Conservation (phyloP, 768 basidiomycete species). For the Leucosporidium creatinivorum region DNA sequence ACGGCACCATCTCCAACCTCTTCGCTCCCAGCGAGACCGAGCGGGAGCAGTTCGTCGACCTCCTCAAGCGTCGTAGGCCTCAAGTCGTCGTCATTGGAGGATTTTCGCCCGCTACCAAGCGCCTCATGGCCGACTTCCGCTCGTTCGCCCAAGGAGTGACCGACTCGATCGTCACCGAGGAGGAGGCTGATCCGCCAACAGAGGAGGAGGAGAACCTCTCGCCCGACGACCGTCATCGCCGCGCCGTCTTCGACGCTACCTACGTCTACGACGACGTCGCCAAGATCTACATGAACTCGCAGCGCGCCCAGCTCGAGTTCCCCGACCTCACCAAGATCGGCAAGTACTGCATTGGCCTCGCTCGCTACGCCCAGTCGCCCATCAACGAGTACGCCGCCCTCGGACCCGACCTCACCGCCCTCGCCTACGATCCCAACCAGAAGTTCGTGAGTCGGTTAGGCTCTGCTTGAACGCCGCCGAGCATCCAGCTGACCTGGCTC, state of each 20-base stretch:
- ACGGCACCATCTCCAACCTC: slow-evolving; percentile 80
- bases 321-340: slow-evolving; percentile 65
- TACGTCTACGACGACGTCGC: slow-evolving; percentile 88
- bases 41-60: slow-evolving; percentile 59
- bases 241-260: slow-evolving; percentile 56
- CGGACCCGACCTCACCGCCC: slow-evolving; percentile 71
- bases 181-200: slow-evolving; percentile 10
- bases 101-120: slow-evolving; percentile 47
- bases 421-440: slow-evolving; percentile 80
- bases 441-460: slow-evolving; percentile 54
- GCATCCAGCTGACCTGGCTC: background rate
- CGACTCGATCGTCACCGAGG: background rate
- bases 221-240: background rate
- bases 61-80: slow-evolving; percentile 74
- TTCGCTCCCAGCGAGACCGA: background rate
- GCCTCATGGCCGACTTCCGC: slow-evolving; percentile 35
- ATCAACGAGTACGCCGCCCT: slow-evolving; percentile 89
- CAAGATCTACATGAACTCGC: slow-evolving; percentile 83
- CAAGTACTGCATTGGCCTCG: slow-evolving; percentile 89
- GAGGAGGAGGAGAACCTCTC: background rate
- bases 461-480: background rate
- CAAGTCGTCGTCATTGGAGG: slow-evolving; percentile 85
- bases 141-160: background rate
- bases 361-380: slow-evolving; percentile 86
- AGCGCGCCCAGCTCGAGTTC: slow-evolving; percentile 76